Base-by-base conservation (phyloP, 306 rosid genomes). In the Dalbergia cochinchinensis region DNA sequence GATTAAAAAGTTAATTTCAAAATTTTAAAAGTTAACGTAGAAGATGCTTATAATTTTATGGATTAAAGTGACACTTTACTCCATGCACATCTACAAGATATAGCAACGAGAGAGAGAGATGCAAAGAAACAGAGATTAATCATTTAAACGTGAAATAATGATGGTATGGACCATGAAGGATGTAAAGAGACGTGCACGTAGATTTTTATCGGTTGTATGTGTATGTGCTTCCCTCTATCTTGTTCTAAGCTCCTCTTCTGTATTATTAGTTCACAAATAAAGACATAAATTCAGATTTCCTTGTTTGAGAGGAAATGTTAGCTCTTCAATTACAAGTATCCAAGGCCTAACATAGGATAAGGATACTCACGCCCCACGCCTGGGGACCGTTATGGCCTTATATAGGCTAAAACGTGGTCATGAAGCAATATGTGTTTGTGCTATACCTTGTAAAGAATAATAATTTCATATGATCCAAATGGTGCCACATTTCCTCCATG, bases 401-500 rank as follows among this genome's bases (percentile, higher is more conserved):
- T 34, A 58, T 66, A 31, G 63, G n/a, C 61, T 67, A 78, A 80
- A 80, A 64, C 68, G 34, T 53, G 53, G 83, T 26, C 47, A 51
- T 8, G 37, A 83, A 83, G 70, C 82, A 53, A 60, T 31, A 37
- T n/a, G 11, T 53, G 34, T 15, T 8, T 47, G 55, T 48, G 53
- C 19, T 60, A 16, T 69, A 26, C 57, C 22, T 76, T 50, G 37
- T 9, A 18, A 11, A 41, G 33, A 67, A 22, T 20, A 60, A 22
- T 34, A 60, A 65, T 14, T 48, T 79, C 45, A 41, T 48, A 83
- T 70, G 87, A 83, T 78, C 71, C 44, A 70, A 78, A 78, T 15
- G 84, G 78, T 80, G 84, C 80, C 83, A 85, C 85, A 78, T 60
- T 78, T 54, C 60, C 47, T 63, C 54, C 58, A 69, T 73, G 16